These are phyloP conservation scores for Komagataella mondaviorum DNA, from an alignment of 805 yeast genomes.

Conservation along the genomic window DNA sequence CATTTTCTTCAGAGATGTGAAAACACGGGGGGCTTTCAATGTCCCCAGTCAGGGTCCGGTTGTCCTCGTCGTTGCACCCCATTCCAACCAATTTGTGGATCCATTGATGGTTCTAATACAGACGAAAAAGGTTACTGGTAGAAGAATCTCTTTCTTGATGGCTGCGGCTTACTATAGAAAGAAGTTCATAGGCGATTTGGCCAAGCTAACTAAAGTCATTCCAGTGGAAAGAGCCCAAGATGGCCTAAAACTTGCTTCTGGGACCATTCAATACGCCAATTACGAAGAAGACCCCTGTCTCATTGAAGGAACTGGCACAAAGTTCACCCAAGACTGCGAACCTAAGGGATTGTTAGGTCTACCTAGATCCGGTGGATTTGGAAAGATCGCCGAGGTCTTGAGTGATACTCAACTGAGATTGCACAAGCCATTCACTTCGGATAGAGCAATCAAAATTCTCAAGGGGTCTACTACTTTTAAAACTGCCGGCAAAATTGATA, in stretches of 20 bases:
- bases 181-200: slow-evolving; percentile 59
- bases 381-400: slow-evolving; percentile 53
- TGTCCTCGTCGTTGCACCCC: slow-evolving; percentile 93
- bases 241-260: slow-evolving; percentile 50
- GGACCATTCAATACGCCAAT: slow-evolving; percentile 34
- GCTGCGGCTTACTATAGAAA: slow-evolving; percentile 70
- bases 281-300: slow-evolving; percentile 32
- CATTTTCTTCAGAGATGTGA: slow-evolving; percentile 77
- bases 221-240: slow-evolving; percentile 94
- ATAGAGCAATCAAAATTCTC: slow-evolving; percentile 31
- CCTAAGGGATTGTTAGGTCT: slow-evolving; percentile 63
- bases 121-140: slow-evolving; percentile 47
- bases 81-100: slow-evolving; percentile 80
- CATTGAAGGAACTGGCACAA: slow-evolving; percentile 57
- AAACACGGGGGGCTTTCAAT: slow-evolving; percentile 76
- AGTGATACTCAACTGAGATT: slow-evolving; percentile 59
- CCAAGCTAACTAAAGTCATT: slow-evolving; percentile 66
- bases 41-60: slow-evolving; percentile 65
- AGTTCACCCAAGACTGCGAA: slow-evolving; percentile 48
- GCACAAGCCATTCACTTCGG: slow-evolving; percentile 54
- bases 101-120: slow-evolving; percentile 60
- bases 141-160: slow-evolving; percentile 69
- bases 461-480: slow-evolving; percentile 42
- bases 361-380: slow-evolving; percentile 65
- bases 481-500: slow-evolving; percentile 73